Evolutionary conservation across 495 filamentous ascomycete genomes (phyloP).

Genomic region (Aspergillus taichungensis): DNA sequence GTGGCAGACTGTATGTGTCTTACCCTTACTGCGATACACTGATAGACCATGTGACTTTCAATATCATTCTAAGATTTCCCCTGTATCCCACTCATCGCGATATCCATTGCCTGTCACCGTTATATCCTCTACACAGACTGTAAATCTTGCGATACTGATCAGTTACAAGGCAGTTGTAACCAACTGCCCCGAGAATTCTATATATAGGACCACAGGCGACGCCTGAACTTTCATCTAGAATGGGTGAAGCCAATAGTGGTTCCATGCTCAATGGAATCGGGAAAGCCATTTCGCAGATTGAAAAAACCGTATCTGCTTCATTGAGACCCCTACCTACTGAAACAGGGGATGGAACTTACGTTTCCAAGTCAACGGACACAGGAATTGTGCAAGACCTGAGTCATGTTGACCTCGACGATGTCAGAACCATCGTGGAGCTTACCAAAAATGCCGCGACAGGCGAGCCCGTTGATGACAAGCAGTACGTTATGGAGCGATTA

Average conservation of each 20-base stretch:
- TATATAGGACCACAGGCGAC: background rate
- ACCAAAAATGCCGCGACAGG: constrained; percentile 64
- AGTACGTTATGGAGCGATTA: constrained; percentile 49
- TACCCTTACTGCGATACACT: too few species aligned
- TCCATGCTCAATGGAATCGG: constrained; percentile 16
- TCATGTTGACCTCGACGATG: constrained; percentile 31
- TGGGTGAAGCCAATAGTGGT: constrained; percentile 14
- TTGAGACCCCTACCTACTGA: constrained; percentile 54
- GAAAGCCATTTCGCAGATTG: constrained; percentile 40
- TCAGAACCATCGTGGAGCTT: constrained; percentile 39
- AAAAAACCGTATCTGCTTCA: constrained; percentile 48
- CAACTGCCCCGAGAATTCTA: background rate
- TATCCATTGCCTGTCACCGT: too few species aligned
- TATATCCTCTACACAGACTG: too few species aligned
- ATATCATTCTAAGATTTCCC: too few species aligned
- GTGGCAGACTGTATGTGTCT: too few species aligned
- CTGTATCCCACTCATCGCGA: too few species aligned
- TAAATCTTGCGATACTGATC: too few species aligned
- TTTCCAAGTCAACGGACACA: constrained; percentile 21
- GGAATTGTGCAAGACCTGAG: constrained; percentile 31
- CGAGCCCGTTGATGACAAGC: constrained; percentile 79
- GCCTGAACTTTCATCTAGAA: constrained; percentile 5
- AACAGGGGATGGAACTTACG: constrained; percentile 52
- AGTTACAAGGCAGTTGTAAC: too few species aligned
- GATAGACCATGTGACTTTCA: too few species aligned